A percentile compares a stretch with the other conserved stretches of the same genome.
phyloP scores from a whole-genome alignment of 768 basidiomycete genomes.

The Tricholoma furcatifolium region DNA sequence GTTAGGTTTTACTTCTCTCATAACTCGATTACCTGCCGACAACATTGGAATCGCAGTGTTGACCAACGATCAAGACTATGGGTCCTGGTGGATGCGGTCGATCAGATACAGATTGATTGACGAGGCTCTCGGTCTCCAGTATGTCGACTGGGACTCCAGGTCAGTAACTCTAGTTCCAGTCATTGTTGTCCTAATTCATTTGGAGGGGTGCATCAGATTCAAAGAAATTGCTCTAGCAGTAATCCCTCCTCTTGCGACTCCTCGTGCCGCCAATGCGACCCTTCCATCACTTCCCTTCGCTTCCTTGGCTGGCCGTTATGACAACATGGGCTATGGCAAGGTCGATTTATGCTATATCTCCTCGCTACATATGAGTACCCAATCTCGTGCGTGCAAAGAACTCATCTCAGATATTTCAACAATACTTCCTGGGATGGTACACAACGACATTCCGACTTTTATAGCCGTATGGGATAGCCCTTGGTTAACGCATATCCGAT shows the following conservation, averaged over 20 bases:
- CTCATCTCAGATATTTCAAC: slow-evolving; percentile 16
- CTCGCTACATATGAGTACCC: neutral
- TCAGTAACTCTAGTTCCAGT: no score
- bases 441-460: slow-evolving; percentile 21
- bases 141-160: slow-evolving; percentile 25
- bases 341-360: slow-evolving; percentile 20
- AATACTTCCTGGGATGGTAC: slow-evolving; percentile 19
- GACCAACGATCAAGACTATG: slow-evolving; percentile 24
- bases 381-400: slow-evolving; percentile 15
- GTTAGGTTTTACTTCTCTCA: slow-evolving; percentile 18
- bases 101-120: slow-evolving; percentile 26
- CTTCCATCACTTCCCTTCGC: slow-evolving; percentile 12
- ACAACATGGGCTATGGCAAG: slow-evolving; percentile 17
- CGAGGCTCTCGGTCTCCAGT: slow-evolving; percentile 17
- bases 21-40: slow-evolving; percentile 23
- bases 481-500: slow-evolving; percentile 16
- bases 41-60: slow-evolving; percentile 27
- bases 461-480: slow-evolving; percentile 19
- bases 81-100: slow-evolving; percentile 12
- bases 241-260: slow-evolving; percentile 4
- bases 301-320: slow-evolving; percentile 16
- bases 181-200: no score
- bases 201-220: no score
- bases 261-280: slow-evolving; percentile 15
- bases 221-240: neutral